phyloP scores from a whole-genome alignment of 2,329 filamentous ascomycete genomes.

The Calcarisporium arbuscula region DNA sequence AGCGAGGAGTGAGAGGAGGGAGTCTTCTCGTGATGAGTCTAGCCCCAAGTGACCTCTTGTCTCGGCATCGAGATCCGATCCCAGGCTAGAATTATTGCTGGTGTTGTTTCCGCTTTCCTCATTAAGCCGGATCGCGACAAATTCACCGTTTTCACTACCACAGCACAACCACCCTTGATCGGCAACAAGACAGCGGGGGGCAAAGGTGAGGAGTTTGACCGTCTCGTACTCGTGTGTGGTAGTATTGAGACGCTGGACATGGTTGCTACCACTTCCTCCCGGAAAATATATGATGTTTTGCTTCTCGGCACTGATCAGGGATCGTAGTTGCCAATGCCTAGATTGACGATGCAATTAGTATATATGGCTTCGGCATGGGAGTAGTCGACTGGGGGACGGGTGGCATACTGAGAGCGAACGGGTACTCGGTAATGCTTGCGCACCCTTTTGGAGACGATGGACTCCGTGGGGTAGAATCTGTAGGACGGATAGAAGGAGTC shows the following conservation, averaged over 20 bases:
- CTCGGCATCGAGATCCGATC: conserved; percentile 14
- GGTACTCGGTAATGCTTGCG: conserved; percentile 63
- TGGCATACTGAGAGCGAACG: conserved; percentile 57
- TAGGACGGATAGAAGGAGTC: conserved; percentile 2
- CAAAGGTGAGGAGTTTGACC: conserved; percentile 64
- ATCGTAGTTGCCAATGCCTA: conserved; percentile 84
- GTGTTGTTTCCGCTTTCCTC: conserved; percentile 26
- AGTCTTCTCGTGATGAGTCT: conserved; percentile 27
- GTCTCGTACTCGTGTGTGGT: conserved; percentile 64
- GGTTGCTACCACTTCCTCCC: conserved; percentile 58
- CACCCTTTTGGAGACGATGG: conserved; percentile 52
- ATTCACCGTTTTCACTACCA: conserved; percentile 82
- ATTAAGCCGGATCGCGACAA: conserved; percentile 66
- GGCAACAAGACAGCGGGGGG: conserved; percentile 80
- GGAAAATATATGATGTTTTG: conserved; percentile 80
- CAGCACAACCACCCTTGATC: conserved; percentile 85
- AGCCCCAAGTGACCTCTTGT: conserved; percentile 22
- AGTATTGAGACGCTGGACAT: conserved; percentile 63
- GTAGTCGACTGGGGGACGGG: neutral
- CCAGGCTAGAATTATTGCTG: conserved; percentile 17
- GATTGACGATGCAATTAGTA: conserved; percentile 1
- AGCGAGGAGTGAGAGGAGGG: conserved; percentile 28
- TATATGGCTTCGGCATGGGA: neutral
- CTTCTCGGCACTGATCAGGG: conserved; percentile 77
- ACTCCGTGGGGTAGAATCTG: conserved; percentile 61